Conservation (phyloP, 192 early-diverging fungal species). For the Backusella sp. region DNA sequence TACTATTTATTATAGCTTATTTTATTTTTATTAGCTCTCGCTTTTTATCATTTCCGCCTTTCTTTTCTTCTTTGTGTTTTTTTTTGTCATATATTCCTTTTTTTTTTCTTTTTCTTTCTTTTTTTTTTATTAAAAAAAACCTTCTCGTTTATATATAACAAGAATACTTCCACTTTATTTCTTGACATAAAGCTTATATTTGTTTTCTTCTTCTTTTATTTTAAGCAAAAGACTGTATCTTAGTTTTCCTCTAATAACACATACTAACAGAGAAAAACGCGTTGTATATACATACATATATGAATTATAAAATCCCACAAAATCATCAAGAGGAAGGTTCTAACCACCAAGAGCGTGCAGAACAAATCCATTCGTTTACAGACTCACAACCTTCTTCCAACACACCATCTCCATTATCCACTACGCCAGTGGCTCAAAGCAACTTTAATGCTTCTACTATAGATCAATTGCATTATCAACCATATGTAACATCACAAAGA, state of each 20-base stretch:
- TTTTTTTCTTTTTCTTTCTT: background rate
- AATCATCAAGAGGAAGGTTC: background rate
- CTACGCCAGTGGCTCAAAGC: background rate
- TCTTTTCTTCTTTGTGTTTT: background rate
- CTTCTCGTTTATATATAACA: background rate
- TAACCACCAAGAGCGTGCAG: background rate
- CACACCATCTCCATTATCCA: background rate
- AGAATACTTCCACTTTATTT: background rate
- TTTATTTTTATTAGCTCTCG: background rate
- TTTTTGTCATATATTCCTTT: background rate
- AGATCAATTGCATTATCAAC: background rate
- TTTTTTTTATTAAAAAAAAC: background rate
- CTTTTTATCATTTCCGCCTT: background rate
- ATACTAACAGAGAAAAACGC: background rate
- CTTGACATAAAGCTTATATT: background rate
- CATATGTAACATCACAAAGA: background rate
- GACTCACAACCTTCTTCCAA: background rate
- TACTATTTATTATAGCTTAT: slow-evolving; percentile 1
- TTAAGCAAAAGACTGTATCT: background rate
- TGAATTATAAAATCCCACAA: background rate
- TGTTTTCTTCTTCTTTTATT: background rate
- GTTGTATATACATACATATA: background rate
- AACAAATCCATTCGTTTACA: background rate
- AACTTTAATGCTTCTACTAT: background rate
- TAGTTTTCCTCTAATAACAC: background rate